Percentiles rank a stretch among this genome's conserved stretches.
Conservation (phyloP, 2,329 filamentous ascomycete species). For the Aquanectria penicillioides region DNA sequence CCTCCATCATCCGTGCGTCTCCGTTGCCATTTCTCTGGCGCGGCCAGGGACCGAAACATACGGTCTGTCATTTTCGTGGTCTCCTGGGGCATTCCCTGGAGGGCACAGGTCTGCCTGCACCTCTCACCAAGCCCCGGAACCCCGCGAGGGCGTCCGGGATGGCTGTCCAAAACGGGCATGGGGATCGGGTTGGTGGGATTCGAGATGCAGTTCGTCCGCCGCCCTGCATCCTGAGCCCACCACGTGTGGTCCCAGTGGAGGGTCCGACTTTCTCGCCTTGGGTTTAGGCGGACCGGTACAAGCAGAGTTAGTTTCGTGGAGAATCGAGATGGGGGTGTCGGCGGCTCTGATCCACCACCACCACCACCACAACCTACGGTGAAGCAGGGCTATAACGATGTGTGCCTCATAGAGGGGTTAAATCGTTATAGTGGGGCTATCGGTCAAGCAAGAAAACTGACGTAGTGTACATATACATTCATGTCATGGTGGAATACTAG, state of each 20-base stretch:
- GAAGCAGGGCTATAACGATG: too few species aligned
- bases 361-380: constrained; percentile 4
- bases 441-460: too few species aligned
- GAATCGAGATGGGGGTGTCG: constrained; percentile 27
- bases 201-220: constrained; percentile 37
- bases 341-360: constrained; percentile 21
- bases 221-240: constrained; percentile 39
- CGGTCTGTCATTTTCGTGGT: constrained; percentile 20
- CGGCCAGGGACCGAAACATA: constrained; percentile 8
- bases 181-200: constrained; percentile 35
- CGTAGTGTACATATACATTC: too few species aligned
- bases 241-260: constrained; percentile 37
- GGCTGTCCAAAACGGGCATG: constrained; percentile 17
- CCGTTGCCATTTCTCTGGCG: background rate
- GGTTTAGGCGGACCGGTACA: constrained; percentile 14
- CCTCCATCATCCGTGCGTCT: constrained; percentile 6
- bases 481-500: too few species aligned
- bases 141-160: constrained; percentile 18
- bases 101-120: background rate
- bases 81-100: constrained; percentile 7
- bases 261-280: constrained; percentile 20
- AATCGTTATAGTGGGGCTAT: too few species aligned
- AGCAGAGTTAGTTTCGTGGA: constrained; percentile 25
- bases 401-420: too few species aligned
- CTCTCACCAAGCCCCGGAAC: constrained; percentile 20